Evolutionary conservation across 768 basidiomycete species (phyloP), one percentile per base, ranked within the genome.

Genomic region (Dictyophora rubrovolvata): DNA sequence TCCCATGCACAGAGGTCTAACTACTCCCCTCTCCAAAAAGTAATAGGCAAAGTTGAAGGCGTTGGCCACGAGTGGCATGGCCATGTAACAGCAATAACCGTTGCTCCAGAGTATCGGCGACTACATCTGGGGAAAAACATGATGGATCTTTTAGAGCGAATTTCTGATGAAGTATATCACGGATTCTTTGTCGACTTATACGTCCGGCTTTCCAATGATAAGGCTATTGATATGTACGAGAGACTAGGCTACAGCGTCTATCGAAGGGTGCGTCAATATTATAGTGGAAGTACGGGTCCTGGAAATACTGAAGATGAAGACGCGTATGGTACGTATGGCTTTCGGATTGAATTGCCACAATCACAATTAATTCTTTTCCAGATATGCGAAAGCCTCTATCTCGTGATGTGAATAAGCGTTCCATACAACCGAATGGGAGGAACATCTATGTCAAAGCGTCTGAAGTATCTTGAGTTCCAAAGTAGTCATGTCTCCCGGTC

Each of bases 121-220:
- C 80, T 97, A 2, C 83, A 84, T 1, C 84, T 98, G 49, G 95
- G 92, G 0, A 82, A 84, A 64, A 84, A 82, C 69, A 86, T 98
- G 82, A 91, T 95, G 83, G 69, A 75, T 62, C 76, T 89, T 52
- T 85, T 99, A 49, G 95, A 98, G 70, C 77, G 80, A 64, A 86
- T 92, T 8, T 91, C 90, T 1, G 86, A 93, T 69, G 79, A 84
- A 60, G 78, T 78, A 22, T 89, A 93, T 75, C 81, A 81, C 62
- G 89, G 85, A 2, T 89, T 83, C 78, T 97, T 95, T 66, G 93
- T 98, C 52, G 96, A 98, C 71, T 80, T 99, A 20, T 98, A 93
- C 69, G 95, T 98, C 59, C 83, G 96, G 54, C 93, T 89, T 66
- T 85, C 85, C 60, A 96, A 95, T 65, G 65, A 71, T 1, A 76